These are phyloP conservation scores for Glycine tomentella DNA, from an alignment of 306 rosid genomes.

Conservation along the genomic window DNA sequence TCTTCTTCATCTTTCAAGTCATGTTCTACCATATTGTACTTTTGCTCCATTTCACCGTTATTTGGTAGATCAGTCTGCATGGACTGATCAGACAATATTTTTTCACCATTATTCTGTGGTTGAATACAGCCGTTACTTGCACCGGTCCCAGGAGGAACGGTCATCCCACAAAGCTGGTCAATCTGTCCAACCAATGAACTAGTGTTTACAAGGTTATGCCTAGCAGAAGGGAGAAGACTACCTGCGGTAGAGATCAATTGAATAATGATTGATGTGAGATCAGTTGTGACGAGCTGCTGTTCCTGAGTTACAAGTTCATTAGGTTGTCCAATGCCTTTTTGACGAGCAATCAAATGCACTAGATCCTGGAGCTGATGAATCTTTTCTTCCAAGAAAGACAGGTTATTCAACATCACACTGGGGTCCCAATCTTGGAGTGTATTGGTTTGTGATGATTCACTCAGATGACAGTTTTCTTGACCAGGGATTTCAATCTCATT, in stretches of 20 bases:
- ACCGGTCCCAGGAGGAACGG: constrained; percentile 53
- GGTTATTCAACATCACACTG: constrained; percentile 63
- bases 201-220: constrained; percentile 50
- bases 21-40: constrained; percentile 63
- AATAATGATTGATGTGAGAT: constrained; percentile 80
- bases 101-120: constrained; percentile 45
- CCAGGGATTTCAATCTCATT: constrained; percentile 46
- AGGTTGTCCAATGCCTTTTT: constrained; percentile 58
- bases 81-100: constrained; percentile 58
- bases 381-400: constrained; percentile 73
- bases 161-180: constrained; percentile 51
- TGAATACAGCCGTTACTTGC: constrained; percentile 39
- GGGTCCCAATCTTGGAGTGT: constrained; percentile 78
- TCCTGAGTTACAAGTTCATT: constrained; percentile 70
- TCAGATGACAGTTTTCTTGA: constrained; percentile 52
- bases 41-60: constrained; percentile 55
- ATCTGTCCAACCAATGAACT: constrained; percentile 56
- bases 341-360: constrained; percentile 68
- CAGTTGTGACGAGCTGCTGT: constrained; percentile 77
- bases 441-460: constrained; percentile 45
- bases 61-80: constrained; percentile 48
- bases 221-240: constrained; percentile 75
- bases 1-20: constrained; percentile 84
- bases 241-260: constrained; percentile 90
- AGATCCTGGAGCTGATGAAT: constrained; percentile 81